Evolutionary conservation across 2,329 filamentous ascomycete genomes (phyloP).

Genomic region (Fusarium cyanostomum): DNA sequence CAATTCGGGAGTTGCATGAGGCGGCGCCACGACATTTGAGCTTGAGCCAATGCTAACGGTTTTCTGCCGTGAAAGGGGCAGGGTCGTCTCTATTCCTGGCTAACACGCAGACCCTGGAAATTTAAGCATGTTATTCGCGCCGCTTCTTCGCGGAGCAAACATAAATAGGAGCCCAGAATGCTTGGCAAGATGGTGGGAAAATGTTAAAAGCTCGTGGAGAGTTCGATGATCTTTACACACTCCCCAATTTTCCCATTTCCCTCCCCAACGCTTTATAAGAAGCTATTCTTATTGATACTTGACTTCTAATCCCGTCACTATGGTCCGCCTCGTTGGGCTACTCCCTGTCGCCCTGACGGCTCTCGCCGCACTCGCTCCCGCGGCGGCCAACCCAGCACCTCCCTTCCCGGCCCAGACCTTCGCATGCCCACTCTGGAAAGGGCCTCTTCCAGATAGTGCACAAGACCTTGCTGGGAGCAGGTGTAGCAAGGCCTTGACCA

Average conservation of each 20-base stretch:
- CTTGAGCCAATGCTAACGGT: background rate
- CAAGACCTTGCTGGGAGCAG: slow-evolving; percentile 13
- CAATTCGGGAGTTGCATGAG: background rate
- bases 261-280: background rate
- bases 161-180: background rate
- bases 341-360: background rate
- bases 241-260: too few relatives aligned
- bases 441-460: slow-evolving; percentile 13
- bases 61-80: background rate
- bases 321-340: background rate
- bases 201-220: too few relatives aligned
- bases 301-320: background rate
- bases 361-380: background rate
- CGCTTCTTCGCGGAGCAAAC: too few relatives aligned
- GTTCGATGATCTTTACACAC: too few relatives aligned
- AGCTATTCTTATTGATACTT: background rate
- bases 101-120: background rate
- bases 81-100: background rate
- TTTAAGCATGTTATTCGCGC: background rate
- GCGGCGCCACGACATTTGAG: slow-evolving; percentile 5
- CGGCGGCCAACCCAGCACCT: background rate
- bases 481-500: slow-evolving; percentile 6
- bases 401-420: background rate
- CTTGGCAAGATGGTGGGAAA: background rate
- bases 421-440: slow-evolving; percentile 18